These are phyloP conservation scores for Chrysoporthe cubensis DNA, from an alignment of 2,329 filamentous ascomycete species.

Conservation along the genomic window DNA sequence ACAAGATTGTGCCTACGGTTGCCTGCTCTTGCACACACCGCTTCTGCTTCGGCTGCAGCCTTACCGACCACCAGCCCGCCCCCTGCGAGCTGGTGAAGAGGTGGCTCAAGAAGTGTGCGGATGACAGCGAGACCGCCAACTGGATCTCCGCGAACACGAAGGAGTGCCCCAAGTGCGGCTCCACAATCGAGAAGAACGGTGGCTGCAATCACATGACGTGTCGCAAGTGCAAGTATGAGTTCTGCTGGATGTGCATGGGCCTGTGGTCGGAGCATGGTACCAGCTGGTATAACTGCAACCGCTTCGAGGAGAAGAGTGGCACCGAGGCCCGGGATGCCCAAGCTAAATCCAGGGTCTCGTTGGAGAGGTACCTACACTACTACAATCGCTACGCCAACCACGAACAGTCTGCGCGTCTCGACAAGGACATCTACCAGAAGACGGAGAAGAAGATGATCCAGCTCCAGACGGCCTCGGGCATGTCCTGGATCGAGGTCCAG, in stretches of 20 bases:
- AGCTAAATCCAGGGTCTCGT: conserved; percentile 83
- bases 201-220: conserved; percentile 99
- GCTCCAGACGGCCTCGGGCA: conserved; percentile 87
- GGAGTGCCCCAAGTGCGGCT: conserved; percentile 93
- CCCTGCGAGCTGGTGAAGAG: conserved; percentile 89
- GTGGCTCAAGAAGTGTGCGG: conserved; percentile 98
- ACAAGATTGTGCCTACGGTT: conserved; percentile 86
- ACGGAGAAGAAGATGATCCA: conserved; percentile 99
- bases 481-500: conserved; percentile 99
- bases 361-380: conserved; percentile 97
- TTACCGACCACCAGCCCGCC: conserved; percentile 89
- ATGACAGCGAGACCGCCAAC: conserved; percentile 97
- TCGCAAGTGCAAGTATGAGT: conserved; percentile 92
- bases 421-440: conserved; percentile 94
- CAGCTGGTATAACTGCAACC: conserved; percentile 99
- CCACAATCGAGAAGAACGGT: conserved; percentile 98
- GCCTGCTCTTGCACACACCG: conserved; percentile 80
- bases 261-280: conserved; percentile 98
- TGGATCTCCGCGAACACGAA: conserved; percentile 99
- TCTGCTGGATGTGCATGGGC: conserved; percentile 99
- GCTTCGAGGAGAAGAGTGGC: conserved; percentile 95
- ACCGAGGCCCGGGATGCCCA: conserved; percentile 89
- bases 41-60: conserved; percentile 94
- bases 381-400: conserved; percentile 99
- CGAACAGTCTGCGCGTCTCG: conserved; percentile 93